A percentile compares a stretch with the other conserved stretches of the same genome.
Conservation (phyloP, 257 asterid species). For the Salvia splendens region DNA sequence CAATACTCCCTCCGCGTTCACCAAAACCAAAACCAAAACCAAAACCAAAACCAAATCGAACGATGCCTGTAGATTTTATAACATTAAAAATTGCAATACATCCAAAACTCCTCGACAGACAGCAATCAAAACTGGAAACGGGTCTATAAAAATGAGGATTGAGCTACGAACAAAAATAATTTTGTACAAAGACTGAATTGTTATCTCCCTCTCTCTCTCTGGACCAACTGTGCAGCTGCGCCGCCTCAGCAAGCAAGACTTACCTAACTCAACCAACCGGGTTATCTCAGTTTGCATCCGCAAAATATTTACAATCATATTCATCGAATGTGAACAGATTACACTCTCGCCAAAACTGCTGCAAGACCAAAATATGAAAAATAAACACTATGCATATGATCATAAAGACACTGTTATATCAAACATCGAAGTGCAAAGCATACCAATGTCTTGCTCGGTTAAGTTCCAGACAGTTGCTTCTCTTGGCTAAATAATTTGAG, state of each 20-base stretch:
- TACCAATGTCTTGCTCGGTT: constrained; percentile 42
- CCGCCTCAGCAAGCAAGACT: constrained; percentile 39
- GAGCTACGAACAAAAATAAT: constrained; percentile 40
- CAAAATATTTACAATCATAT: constrained; percentile 38
- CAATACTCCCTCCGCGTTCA: too few species aligned
- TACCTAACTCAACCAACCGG: constrained; percentile 32
- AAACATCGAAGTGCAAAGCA: constrained; percentile 19
- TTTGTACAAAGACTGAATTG: constrained; percentile 42
- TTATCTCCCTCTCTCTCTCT: constrained; percentile 28
- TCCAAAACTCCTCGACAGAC: constrained; percentile 51
- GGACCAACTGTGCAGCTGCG: constrained; percentile 32
- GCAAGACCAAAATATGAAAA: neutral
- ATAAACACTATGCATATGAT: too few species aligned
- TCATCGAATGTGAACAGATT: constrained; percentile 21
- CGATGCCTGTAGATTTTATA: constrained; percentile 11
- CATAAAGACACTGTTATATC: neutral
- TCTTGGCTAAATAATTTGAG: constrained; percentile 57
- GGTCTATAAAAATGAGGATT: constrained; percentile 59
- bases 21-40: too few species aligned
- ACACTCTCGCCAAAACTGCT: constrained; percentile 13
- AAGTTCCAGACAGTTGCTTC: constrained; percentile 47
- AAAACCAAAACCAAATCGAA: constrained; percentile 14
- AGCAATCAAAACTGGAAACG: constrained; percentile 51
- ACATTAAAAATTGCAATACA: constrained; percentile 23
- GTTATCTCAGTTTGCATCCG: constrained; percentile 33